Base-by-base conservation (phyloP, 1,139 yeast genomes). In the Suhomyces terraborum region DNA sequence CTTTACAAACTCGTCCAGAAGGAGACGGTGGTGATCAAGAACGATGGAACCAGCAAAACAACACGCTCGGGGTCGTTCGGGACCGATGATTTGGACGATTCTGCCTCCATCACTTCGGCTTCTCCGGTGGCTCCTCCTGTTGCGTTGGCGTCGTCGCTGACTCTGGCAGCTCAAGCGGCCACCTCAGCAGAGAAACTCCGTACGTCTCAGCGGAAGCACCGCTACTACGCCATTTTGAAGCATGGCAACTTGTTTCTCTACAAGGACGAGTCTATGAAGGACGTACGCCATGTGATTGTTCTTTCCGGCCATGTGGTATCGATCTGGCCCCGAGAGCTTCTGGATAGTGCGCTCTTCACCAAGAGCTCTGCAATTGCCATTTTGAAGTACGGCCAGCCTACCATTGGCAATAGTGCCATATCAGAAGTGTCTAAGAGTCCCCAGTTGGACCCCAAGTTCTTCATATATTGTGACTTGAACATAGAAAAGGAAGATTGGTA, bases 401-500 rank as follows among this genome's bases (percentile, higher is more conserved):
- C 17, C 6, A 13, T 14, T 3, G 28, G 28, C n/a, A 16, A 4
- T 13, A 31, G 13, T n/a, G 19, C 17, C 6, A 10, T 10, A 10
- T 13, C 30, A 10, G 22, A 22, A 14, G 22, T 27, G 10, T 14
- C 33, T 16, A 8, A n/a, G 10, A 17, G 16, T 4, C 20, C 29
- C 8, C 19, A 19, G 6, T 29, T 17, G 10, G 32, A 31, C 13
- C 26, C 42, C 16, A 71, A 75, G 36, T 84, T 84, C 53, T 93
- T 76, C 62, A 63, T 91, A 2, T 88, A 88, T 58, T 79, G 84
- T 38, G 95, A 88, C 54, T 74, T 79, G 36, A 87, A 88, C 49
- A 75, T 75, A 38, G 91, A 84, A 35, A 91, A 93, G 56, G 98
- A 91, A 60, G 96, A 89, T 58, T 84, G 96, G 87, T 91, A 91